Evolutionary conservation across 495 filamentous ascomycete genomes (phyloP).

Genomic region (Neurospora intermedia): DNA sequence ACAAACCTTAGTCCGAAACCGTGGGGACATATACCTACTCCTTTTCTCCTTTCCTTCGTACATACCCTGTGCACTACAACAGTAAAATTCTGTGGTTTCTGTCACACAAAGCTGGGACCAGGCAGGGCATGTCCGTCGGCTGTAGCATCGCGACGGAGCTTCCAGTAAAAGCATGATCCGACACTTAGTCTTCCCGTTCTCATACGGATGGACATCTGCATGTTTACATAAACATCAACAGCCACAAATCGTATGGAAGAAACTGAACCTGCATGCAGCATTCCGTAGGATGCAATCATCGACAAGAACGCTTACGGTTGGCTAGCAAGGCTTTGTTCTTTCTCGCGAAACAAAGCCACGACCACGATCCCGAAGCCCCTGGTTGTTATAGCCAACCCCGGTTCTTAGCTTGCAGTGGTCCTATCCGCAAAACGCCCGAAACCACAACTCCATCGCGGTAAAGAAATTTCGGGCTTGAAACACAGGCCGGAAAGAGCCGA

Average conservation of each 20-base stretch:
- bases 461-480: neutral
- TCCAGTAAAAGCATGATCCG: neutral
- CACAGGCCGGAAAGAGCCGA: neutral
- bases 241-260: neutral
- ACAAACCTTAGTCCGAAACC: neutral
- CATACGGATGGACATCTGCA: neutral
- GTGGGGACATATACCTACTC: neutral
- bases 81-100: neutral
- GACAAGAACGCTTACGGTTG: too few species aligned
- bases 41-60: neutral
- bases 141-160: neutral
- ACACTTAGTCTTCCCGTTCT: neutral
- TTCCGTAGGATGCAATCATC: neutral
- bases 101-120: neutral
- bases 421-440: neutral
- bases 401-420: neutral
- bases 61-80: too few species aligned
- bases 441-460: neutral
- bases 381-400: too few species aligned
- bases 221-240: neutral
- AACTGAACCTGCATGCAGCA: neutral
- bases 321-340: too few species aligned
- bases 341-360: neutral
- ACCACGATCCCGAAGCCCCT: neutral
- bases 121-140: neutral